Percentiles rank a stretch among this genome's conserved stretches.
Evolutionary conservation across 257 asterid species (phyloP).

Genomic region (Linaria vulgaris): DNA sequence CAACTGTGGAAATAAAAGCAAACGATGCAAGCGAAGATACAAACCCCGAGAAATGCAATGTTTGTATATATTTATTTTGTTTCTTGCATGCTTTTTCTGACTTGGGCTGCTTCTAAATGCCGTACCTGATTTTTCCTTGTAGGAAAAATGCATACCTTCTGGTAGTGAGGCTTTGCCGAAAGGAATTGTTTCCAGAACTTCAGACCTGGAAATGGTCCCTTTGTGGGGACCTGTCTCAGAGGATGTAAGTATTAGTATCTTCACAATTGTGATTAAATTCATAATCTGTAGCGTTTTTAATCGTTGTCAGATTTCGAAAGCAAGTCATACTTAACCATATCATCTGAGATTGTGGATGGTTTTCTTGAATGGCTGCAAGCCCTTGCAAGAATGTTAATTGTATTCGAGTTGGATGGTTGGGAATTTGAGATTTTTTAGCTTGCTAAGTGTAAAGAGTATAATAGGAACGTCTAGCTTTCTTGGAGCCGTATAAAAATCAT

Average conservation of each 20-base stretch:
- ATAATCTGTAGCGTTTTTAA: not conserved
- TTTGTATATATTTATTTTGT: conserved; percentile 29
- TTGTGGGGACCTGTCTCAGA: conserved; percentile 52
- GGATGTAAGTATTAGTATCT: conserved; percentile 32
- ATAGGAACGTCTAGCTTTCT: no score
- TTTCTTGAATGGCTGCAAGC: no score
- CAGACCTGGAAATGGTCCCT: conserved; percentile 70
- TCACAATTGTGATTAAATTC: not conserved
- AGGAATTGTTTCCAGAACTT: conserved; percentile 64
- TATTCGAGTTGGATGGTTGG: no score
- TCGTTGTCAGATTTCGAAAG: not conserved
- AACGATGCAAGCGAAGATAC: conserved; percentile 18
- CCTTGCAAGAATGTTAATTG: no score
- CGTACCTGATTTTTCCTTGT: not conserved
- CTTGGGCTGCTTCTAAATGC: not conserved
- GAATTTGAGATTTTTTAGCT: no score
- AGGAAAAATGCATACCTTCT: conserved; percentile 65
- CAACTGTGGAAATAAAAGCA: conserved; percentile 18
- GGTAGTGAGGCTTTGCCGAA: conserved; percentile 76
- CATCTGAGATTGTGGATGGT: not conserved
- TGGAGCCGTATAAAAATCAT: no score
- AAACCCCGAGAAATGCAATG: conserved; percentile 51
- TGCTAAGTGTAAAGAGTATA: no score
- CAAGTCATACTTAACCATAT: not conserved
- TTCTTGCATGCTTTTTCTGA: not conserved